Evolutionary conservation across 2,329 filamentous ascomycete genomes (phyloP).

Genomic region (Botryotinia calthae): DNA sequence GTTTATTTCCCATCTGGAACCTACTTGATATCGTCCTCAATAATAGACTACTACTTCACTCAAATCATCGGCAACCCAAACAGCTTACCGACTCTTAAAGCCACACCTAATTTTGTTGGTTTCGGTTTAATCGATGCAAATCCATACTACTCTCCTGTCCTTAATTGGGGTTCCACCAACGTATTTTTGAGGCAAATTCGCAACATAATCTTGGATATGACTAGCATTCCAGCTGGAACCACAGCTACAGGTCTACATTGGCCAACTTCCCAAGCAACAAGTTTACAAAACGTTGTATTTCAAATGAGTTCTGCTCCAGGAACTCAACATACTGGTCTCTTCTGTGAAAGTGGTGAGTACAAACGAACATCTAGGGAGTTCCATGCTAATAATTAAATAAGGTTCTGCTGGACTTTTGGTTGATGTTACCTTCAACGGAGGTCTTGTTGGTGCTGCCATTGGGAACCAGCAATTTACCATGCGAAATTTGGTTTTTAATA

Average conservation of each 20-base stretch:
- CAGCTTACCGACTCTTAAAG: slow-evolving; percentile 68
- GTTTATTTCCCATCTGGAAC: slow-evolving; percentile 36
- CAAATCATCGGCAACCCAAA: slow-evolving; percentile 35
- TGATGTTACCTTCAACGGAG: slow-evolving; percentile 60
- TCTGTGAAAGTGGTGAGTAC: slow-evolving; percentile 51
- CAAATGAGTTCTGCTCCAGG: slow-evolving; percentile 48
- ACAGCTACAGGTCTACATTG: slow-evolving; percentile 48
- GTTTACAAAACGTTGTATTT: slow-evolving; percentile 61
- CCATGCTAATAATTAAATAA: slow-evolving; percentile 23
- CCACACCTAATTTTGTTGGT: slow-evolving; percentile 65
- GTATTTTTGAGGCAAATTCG: slow-evolving; percentile 64
- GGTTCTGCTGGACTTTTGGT: slow-evolving; percentile 58
- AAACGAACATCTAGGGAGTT: slow-evolving; percentile 39
- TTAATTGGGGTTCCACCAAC: slow-evolving; percentile 73
- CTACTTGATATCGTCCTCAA: slow-evolving; percentile 32
- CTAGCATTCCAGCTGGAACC: slow-evolving; percentile 31
- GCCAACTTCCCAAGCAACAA: slow-evolving; percentile 56
- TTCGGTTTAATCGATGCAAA: slow-evolving; percentile 80
- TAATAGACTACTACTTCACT: slow-evolving; percentile 33
- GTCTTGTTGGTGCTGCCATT: slow-evolving; percentile 56
- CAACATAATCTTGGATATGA: slow-evolving; percentile 62
- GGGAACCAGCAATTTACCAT: slow-evolving; percentile 66
- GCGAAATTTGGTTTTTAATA: slow-evolving; percentile 49
- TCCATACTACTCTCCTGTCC: slow-evolving; percentile 66
- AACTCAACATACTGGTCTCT: slow-evolving; percentile 56